Conservation (phyloP, 1,139 yeast genomes). For the Candida albicans region DNA sequence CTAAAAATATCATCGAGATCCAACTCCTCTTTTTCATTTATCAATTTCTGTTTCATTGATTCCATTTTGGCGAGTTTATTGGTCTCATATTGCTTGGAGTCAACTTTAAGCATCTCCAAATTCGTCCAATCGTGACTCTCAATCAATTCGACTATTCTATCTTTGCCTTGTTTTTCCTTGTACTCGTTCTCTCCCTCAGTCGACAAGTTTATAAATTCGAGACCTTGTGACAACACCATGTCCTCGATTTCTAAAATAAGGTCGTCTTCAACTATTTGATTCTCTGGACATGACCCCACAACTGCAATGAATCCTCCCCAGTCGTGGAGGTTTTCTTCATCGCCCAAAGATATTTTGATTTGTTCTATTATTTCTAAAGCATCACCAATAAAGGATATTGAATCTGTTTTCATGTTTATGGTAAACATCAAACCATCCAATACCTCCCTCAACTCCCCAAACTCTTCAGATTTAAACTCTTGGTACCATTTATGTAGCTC, state of each 20-base stretch:
- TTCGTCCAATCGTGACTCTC: constrained; percentile 44
- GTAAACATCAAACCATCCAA: constrained; percentile 42
- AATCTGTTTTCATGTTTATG: constrained; percentile 22
- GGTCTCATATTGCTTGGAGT: constrained; percentile 16
- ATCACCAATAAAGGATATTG: constrained; percentile 16
- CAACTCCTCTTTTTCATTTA: constrained; percentile 16
- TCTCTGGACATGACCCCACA: constrained; percentile 20
- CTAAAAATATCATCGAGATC: constrained; percentile 30
- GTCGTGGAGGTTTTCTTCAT: constrained; percentile 12
- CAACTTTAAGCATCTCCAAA: constrained; percentile 15
- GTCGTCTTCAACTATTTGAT: constrained; percentile 2
- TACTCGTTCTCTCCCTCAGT: constrained; percentile 27
- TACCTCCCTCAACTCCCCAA: constrained; percentile 37
- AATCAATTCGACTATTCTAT: constrained; percentile 35
- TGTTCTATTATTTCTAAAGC: constrained; percentile 18
- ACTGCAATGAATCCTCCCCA: constrained; percentile 29
- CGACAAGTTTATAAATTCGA: constrained; percentile 31
- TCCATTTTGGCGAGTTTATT: constrained; percentile 24
- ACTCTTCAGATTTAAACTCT: constrained; percentile 34
- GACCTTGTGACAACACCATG: constrained; percentile 26
- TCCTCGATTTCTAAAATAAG: constrained; percentile 31
- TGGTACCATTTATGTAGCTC: constrained; percentile 28
- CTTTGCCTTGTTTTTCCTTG: constrained; percentile 27
- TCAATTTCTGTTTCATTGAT: constrained; percentile 30
- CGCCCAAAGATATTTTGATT: constrained; percentile 17